A percentile compares a stretch with the other conserved stretches of the same genome.
Evolutionary conservation across 2,329 filamentous ascomycete genomes (phyloP).

Genomic region (Pseudogymnoascus sp.): DNA sequence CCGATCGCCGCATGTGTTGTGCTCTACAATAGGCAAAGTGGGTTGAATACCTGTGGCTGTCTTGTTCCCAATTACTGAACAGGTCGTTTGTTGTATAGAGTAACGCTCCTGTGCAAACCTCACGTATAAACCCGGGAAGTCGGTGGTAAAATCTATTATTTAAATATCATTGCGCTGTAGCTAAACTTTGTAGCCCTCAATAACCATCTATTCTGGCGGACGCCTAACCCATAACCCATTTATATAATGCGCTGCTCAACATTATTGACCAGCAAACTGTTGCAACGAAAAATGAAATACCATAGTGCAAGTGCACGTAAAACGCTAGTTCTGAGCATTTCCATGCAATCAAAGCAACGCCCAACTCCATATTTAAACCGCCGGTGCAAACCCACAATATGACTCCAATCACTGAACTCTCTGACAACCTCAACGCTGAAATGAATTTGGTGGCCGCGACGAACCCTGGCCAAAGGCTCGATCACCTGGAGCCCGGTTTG

Average conservation of each 20-base stretch:
- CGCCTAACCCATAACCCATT: background rate
- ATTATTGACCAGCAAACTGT: conserved; percentile 11
- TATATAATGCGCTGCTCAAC: conserved; percentile 2
- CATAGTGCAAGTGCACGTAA: background rate
- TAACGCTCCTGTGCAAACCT: background rate
- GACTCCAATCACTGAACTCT: background rate
- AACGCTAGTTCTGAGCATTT: background rate
- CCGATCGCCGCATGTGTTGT: background rate
- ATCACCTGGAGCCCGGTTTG: background rate
- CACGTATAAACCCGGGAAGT: background rate
- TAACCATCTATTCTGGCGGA: background rate
- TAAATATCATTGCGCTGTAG: conserved; percentile 7
- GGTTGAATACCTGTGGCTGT: too few relatives aligned
- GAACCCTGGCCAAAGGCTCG: background rate
- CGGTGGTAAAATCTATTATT: background rate
- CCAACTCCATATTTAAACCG: conserved; percentile 6
- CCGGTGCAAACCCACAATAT: conserved; percentile 2
- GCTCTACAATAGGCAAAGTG: background rate
- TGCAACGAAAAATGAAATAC: conserved; percentile 1
- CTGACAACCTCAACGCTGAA: background rate
- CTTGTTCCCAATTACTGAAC: too few relatives aligned
- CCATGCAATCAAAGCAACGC: conserved; percentile 1
- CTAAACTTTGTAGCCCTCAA: background rate
- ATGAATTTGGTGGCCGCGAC: conserved; percentile 1
- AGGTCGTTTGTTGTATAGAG: background rate